Conservation (phyloP, 1,284 basidiomycete species). For the Cutaneotrichosporon dermatis region DNA sequence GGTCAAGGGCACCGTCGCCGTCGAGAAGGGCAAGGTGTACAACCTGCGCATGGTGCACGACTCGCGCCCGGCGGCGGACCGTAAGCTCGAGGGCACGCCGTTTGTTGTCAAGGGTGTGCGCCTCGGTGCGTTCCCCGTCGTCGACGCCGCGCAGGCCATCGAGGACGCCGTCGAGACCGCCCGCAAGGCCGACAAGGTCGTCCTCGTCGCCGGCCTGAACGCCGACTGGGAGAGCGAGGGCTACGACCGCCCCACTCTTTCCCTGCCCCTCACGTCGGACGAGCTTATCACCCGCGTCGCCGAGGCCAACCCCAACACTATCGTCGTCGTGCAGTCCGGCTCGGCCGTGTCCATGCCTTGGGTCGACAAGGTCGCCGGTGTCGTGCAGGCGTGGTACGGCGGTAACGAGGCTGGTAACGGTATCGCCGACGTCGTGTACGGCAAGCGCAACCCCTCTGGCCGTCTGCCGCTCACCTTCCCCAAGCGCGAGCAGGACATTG, state of each 20-base stretch:
- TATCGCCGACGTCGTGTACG: conserved; percentile 72
- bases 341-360: conserved; percentile 69
- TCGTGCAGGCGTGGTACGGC: conserved; percentile 75
- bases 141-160: conserved; percentile 57
- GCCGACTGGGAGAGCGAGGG: conserved; percentile 51
- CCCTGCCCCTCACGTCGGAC: conserved; percentile 52
- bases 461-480: conserved; percentile 74
- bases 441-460: conserved; percentile 70
- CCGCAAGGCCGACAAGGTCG: conserved; percentile 56
- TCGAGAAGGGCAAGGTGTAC: conserved; percentile 29
- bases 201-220: conserved; percentile 62
- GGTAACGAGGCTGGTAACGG: conserved; percentile 77
- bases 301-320: conserved; percentile 62
- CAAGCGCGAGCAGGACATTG: conserved; percentile 64
- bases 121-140: conserved; percentile 51
- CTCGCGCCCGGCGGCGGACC: conserved; percentile 51
- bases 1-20: conserved; percentile 20
- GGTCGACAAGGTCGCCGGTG: conserved; percentile 59
- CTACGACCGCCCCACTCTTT: conserved; percentile 44
- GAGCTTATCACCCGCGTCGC: conserved; percentile 64
- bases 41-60: conserved; percentile 26
- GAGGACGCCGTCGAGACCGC: conserved; percentile 60
- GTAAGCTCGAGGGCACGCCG: conserved; percentile 61
- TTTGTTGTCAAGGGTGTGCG: conserved; percentile 55
- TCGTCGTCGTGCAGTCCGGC: conserved; percentile 74